Evolutionary conservation across 202 grass and related monocot genomes (phyloP), one percentile per base, ranked within the genome.

Genomic region (Bolboschoenoplectus hybrid): DNA sequence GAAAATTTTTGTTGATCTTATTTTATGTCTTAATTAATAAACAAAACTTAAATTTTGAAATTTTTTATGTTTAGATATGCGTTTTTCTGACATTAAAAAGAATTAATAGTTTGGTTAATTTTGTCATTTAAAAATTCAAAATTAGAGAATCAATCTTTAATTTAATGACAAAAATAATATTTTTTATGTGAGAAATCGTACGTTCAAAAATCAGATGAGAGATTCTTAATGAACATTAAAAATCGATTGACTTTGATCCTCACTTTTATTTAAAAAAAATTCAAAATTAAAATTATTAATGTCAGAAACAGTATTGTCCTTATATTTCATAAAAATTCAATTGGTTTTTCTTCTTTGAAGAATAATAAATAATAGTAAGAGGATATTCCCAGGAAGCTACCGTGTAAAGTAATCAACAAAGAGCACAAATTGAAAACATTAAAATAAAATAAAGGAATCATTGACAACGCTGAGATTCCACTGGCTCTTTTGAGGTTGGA

Each of bases 401-500:
- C 82, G 36, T 71, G 46, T 43, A 71, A 84, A 84, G 82, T 17
- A 6, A 45, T 26, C 13, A 69, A 4, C 26, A 26, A 26, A 57
- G 10, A 69, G 34, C 63, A 57, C 57, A 58, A 16, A 66, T 35
- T 67, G 9, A 35, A 45, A 60, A 63, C 26, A 26, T 11, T 9
- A 35, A 36, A 14, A 82, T 26, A 55, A 39, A 58, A 38, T 13
- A 79, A 36, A 16, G 17, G 57, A 66, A 20, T 47, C 67, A 84
- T 69, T 71, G 64, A 68, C 32, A 84, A 84, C 35, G 64, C 81
- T 19, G 64, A 71, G 64, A 70, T 70, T 84, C 63, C 81, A 84
- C 60, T 66, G 63, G 13, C 63, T 57, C 65, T 84, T 84, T 84
- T 84, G 82, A 56, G 81, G 82, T 84, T 67, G 65, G 82, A 84